Base-by-base conservation (phyloP, 306 rosid species). In the Fragaria nilgerrensis region DNA sequence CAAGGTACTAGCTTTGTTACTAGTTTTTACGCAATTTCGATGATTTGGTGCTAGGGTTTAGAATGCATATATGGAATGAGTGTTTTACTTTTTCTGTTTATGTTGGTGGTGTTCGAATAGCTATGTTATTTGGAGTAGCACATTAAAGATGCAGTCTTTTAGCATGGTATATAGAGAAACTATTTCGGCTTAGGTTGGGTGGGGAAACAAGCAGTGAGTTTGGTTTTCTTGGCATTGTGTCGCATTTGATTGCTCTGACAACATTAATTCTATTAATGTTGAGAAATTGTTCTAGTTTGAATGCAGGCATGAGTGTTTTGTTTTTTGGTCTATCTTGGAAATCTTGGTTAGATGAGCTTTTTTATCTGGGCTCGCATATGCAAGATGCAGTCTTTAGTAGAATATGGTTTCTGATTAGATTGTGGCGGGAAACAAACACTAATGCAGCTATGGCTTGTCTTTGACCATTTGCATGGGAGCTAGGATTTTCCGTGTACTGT, bases 1-100 rank as follows among this genome's bases (percentile, higher is more conserved):
- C 90, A 87, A 89, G 97, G 98, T 95, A 82, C 62, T 45, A 25
- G 29, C 8, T 19, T 77, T 20, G 23, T 73, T 72, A 39, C 52
- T 22, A 9, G 29, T 22, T 37, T 19, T 14, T 20, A 22, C 62
- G 56, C 8, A 15, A 22, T 13, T 56, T 47, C 34, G 23, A 23
- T 39, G 61, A 64, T 56, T 56, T 22, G 25, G 19, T 32, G 3
- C 39, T 19, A 20, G 32, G 32, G 9, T 43, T 22, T 8, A 2
- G 55, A 68, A 41, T n/a, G 73, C 73, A 12, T 68, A 68, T 39
- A 11, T n/a, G 66, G 53, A 55, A 13, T 11, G 43, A 13, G 12
- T 32, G 43, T 14, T 29, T 29, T 62, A 32, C 36, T 14, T 29
- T 15, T 29, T 63, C 12, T 32, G 68, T 29, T 27, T 61, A 61